Conservation (phyloP, 129 eudicot genomes). For the Dittrichia graveolens region DNA sequence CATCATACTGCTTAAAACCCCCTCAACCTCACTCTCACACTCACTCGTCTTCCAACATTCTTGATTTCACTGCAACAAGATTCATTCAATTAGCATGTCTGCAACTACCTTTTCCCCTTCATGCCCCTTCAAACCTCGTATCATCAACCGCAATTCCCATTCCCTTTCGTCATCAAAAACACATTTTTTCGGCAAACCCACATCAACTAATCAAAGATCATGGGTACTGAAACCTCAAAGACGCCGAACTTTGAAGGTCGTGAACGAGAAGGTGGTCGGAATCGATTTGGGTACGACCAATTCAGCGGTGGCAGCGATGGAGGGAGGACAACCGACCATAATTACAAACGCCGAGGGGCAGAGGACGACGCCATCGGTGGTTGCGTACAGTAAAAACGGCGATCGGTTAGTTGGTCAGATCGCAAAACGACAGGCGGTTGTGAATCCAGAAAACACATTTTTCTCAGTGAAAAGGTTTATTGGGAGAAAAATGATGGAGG, state of each 20-base stretch:
- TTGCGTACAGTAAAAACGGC: conserved; percentile 72
- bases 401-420: conserved; percentile 87
- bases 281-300: conserved; percentile 87
- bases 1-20: conserved; percentile 13
- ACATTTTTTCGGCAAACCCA: conserved; percentile 26
- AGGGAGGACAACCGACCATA: conserved; percentile 84
- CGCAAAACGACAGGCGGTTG: conserved; percentile 93
- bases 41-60: conserved; percentile 3
- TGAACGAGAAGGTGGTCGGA: conserved; percentile 79
- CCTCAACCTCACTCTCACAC: conserved; percentile 22
- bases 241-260: conserved; percentile 50
- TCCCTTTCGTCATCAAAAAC: conserved; percentile 18
- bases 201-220: background rate
- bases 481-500: conserved; percentile 91
- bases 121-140: conserved; percentile 36
- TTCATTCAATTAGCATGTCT: conserved; percentile 17
- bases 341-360: conserved; percentile 80
- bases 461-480: conserved; percentile 88
- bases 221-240: conserved; percentile 13
- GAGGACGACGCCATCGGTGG: conserved; percentile 90
- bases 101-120: conserved; percentile 36
- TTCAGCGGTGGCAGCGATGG: conserved; percentile 95
- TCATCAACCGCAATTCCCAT: conserved; percentile 3
- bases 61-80: background rate
- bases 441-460: conserved; percentile 87